These are phyloP conservation scores for Phytopythium cucurbitacearum DNA, from an alignment of 352 stramenopile genomes.

Conservation along the genomic window DNA sequence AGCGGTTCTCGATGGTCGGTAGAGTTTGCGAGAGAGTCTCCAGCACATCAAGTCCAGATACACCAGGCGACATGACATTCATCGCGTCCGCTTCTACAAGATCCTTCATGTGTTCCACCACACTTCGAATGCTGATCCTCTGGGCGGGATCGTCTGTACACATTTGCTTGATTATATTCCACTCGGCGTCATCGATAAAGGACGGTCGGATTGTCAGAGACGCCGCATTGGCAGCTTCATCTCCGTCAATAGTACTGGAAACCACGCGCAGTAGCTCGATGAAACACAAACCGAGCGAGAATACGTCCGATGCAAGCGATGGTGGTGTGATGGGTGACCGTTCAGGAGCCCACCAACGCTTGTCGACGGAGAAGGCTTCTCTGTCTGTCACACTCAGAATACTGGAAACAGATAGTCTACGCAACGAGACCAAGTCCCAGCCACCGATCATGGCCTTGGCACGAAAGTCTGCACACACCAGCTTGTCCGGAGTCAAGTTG, in stretches of 20 bases:
- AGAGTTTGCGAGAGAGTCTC: background rate
- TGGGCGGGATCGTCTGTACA: constrained; percentile 6
- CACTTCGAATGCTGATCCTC: constrained; percentile 20
- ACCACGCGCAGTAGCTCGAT: background rate
- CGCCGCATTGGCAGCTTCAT: too few species aligned
- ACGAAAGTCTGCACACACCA: background rate
- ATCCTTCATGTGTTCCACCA: constrained; percentile 21
- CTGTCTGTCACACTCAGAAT: background rate
- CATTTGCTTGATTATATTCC: constrained; percentile 23
- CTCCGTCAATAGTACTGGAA: background rate
- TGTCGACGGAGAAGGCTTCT: background rate
- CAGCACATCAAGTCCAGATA: background rate
- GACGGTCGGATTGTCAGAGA: constrained; percentile 4
- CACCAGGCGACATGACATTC: background rate
- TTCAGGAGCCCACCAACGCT: background rate
- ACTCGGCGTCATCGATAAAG: constrained; percentile 16
- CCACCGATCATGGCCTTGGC: constrained; percentile 1
- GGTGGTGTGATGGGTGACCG: background rate
- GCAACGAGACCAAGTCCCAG: background rate
- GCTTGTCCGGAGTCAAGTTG: background rate
- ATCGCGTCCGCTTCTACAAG: constrained; percentile 7
- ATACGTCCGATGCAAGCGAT: background rate
- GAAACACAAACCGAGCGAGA: background rate
- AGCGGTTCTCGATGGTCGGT: background rate
- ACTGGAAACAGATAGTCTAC: background rate